These are phyloP conservation scores for Candida nonsorbophila DNA, from an alignment of 805 yeast genomes.

Conservation along the genomic window DNA sequence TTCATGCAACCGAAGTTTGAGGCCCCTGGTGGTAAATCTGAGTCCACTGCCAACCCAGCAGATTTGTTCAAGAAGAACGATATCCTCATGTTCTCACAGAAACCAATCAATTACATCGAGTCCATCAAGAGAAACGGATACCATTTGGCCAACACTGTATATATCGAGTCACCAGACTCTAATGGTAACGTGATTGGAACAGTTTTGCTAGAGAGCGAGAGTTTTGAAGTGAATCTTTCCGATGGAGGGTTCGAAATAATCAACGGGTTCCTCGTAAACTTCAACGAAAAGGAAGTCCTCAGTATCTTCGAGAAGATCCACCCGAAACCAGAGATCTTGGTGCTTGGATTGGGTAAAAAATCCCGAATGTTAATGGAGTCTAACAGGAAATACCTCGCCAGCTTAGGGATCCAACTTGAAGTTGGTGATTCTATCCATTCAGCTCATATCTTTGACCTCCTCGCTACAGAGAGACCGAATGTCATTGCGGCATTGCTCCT, in stretches of 20 bases:
- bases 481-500: slow-evolving; percentile 69
- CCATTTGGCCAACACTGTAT: slow-evolving; percentile 49
- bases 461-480: slow-evolving; percentile 75
- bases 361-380: slow-evolving; percentile 58
- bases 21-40: slow-evolving; percentile 34
- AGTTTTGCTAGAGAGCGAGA: slow-evolving; percentile 51
- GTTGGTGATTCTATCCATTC: slow-evolving; percentile 59
- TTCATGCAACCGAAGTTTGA: slow-evolving; percentile 4
- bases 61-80: slow-evolving; percentile 40
- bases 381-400: slow-evolving; percentile 44
- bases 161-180: slow-evolving; percentile 38
- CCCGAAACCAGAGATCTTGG: slow-evolving; percentile 74
- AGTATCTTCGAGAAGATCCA: slow-evolving; percentile 49
- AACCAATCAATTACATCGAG: slow-evolving; percentile 40
- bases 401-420: slow-evolving; percentile 67
- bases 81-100: slow-evolving; percentile 35
- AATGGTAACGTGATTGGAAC: slow-evolving; percentile 40
- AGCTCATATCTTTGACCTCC: slow-evolving; percentile 63
- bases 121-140: slow-evolving; percentile 50
- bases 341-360: slow-evolving; percentile 64
- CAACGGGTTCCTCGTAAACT: slow-evolving; percentile 50
- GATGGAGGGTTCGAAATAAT: slow-evolving; percentile 38
- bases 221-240: slow-evolving; percentile 52
- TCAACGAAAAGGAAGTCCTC: slow-evolving; percentile 40
- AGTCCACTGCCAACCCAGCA: slow-evolving; percentile 36